phyloP scores from a whole-genome alignment of 2,329 filamentous ascomycete genomes.

The Colletotrichum sp. region DNA sequence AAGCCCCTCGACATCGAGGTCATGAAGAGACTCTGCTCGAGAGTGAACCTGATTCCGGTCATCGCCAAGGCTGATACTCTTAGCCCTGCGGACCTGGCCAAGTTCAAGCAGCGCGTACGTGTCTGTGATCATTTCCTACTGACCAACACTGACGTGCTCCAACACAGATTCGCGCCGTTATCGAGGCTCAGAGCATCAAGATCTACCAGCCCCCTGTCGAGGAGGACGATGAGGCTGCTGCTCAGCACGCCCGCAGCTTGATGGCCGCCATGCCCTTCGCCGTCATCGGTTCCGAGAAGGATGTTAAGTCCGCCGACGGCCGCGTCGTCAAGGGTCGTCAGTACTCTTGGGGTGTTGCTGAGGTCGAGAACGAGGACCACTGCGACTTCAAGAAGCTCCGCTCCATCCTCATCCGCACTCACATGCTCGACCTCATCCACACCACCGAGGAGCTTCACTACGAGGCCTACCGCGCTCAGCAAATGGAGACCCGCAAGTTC shows the following conservation, averaged over 20 bases:
- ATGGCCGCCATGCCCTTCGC: conserved; percentile 99
- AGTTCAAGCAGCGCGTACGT: conserved; percentile 93
- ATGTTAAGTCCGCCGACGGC: conserved; percentile 94
- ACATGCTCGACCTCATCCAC: conserved; percentile 99
- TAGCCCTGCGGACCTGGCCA: conserved; percentile 87
- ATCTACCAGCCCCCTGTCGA: conserved; percentile 98
- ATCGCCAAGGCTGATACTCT: conserved; percentile 98
- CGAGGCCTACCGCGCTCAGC: conserved; percentile 97
- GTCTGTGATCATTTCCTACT: neutral
- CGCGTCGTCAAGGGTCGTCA: conserved; percentile 98
- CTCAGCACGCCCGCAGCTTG: conserved; percentile 90
- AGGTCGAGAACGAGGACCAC: conserved; percentile 99
- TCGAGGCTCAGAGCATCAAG: conserved; percentile 99
- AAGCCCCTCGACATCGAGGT: conserved; percentile 99
- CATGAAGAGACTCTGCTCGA: conserved; percentile 98
- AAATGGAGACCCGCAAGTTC: conserved; percentile 99
- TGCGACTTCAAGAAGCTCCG: conserved; percentile 99
- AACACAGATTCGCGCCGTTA: conserved; percentile 84
- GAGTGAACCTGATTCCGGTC: conserved; percentile 97
- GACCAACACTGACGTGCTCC: neutral
- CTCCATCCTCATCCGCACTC: conserved; percentile 96
- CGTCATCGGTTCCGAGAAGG: conserved; percentile 98
- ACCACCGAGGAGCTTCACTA: conserved; percentile 99
- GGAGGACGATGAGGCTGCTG: conserved; percentile 96
- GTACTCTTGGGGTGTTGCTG: conserved; percentile 98